Evolutionary conservation across 2,329 filamentous ascomycete genomes (phyloP), one percentile per base, ranked within the genome.

Genomic region (Colletotrichum gloeosporioides): DNA sequence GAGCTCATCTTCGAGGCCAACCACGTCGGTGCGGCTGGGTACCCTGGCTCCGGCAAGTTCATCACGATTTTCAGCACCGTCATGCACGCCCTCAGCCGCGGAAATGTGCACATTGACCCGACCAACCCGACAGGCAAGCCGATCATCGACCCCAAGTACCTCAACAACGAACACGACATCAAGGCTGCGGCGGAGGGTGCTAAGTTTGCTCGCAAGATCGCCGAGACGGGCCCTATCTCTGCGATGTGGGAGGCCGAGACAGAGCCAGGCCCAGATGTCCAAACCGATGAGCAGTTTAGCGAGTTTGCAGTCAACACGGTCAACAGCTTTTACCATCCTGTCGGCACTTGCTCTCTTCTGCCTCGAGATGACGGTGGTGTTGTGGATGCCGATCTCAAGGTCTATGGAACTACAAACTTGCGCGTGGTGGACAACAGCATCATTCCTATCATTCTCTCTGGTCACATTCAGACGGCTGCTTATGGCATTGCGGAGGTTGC

Each of bases 401-500:
- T 89, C 4, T 84, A 88, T 71, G 87, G 87, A 2, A 80, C 88
- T 34, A 84, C 84, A 65, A 84, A 85, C 34, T 81, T 88, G 15
- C 82, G 86, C 15, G 82, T 88, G 6, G 84, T 84, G 15, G 87
- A 89, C 79, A 86, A 86, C 2, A 86, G 84, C 8, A 78, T 87
- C 15, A 83, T 88, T 39, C 87, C 87, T 6, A 82, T 87, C 85
- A 87, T 79, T 83, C 86, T 22, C 83, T 87, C 78, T 86, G 85
- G 71, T 16, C 82, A 87, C 4, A 87, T 88, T 27, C 87, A 89
- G 78, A 87, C 86, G 73, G 83, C 84, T 4, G 87, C 88, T 5
- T 89, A 89, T 77, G 87, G 87, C 82, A 80, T 88, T 71, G 87
- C 81, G 22, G 88, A 89, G 79, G 88, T 86, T 74, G 75, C 72